Base-by-base conservation (phyloP, 306 rosid genomes). In the Castanea sativa region DNA sequence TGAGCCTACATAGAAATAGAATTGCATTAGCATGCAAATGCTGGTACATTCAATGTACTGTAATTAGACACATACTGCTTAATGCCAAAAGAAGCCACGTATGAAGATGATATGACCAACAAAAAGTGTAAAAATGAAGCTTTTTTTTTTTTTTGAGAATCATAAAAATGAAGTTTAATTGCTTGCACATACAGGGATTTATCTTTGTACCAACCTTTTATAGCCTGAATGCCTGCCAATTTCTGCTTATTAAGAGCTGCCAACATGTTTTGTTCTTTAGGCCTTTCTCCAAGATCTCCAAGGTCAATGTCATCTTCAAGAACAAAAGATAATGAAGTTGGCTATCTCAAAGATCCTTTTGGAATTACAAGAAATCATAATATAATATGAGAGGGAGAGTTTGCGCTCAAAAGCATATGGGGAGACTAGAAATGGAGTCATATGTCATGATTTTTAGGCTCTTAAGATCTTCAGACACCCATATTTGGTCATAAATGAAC, bases 231-330 rank as follows among this genome's bases (percentile, higher is more conserved):
- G 80, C 88, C 90, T 56, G 97, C 81, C 82, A 91, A 67, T 43
- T 91, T 95, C 78, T 90, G 90, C 84, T 87, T 95, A 79, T 90
- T 91, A 18, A 91, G 86, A 81, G 88, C 83, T 74, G 85, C 85
- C 73, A 92, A 79, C 85, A 92, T 83, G 71, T 82, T 91, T 80
- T 87, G 92, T 71, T 89, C 94, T 83, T 92, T 91, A 10, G 86
- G 92, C 70, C 82, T 90, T 79, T 90, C 96, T 73, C 73, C 85
- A 30, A 76, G 82, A 73, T 85, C 85, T 4, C 89, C 97, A 30
- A 90, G 81, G 76, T 87, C 92, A 0, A 90, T 92, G 87, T 95
- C 97, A 88, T 92, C 98, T 91, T 63, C 11, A 75, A 15, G 69
- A 79, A 75, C 58, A 49, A 76, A 69, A 72, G 14, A 69, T 69